Evolutionary conservation across 805 yeast species (phyloP), one percentile per base, ranked within the genome.

Genomic region (Zygotorulaspora danielsina): DNA sequence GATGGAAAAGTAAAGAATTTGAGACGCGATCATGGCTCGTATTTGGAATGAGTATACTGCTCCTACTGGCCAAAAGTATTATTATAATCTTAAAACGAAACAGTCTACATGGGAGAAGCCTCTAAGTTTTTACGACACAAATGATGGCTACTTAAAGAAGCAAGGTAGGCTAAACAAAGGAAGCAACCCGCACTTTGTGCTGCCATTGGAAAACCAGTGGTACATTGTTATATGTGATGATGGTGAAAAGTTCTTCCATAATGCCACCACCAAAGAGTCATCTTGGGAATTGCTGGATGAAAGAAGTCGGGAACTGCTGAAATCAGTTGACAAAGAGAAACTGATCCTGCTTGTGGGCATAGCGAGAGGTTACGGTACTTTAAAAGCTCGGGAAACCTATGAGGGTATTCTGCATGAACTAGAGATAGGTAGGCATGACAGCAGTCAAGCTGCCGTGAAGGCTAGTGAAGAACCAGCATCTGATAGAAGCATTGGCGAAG

Each of bases 211-310:
- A 1, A 54, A 63, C 15, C 60, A 56, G 3, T 75, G 78, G 79
- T 25, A 41, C 2, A 41, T 74, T n/a, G 62, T 73, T 1, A 57
- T 75, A 16, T 59, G 70, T 11, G 55, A 57, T 16, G 53, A 60
- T 6, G 79, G 78, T 0, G 39, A 63, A 2, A 67, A 71, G 41
- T 73, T 66, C 51, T 73, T 64, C 32, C 53, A 65, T 41, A 63
- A 71, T 46, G 26, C 20, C 1, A 39, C 28, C 2, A 54, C 65
- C 1, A 45, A 52, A 6, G 42, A 40, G 27, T 64, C 72, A 1
- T 38, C 44, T 4, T 69, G 76, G 74, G 38, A 44, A 16, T 57
- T 70, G 6, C 63, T 65, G 1, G 65, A 63, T 35, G 55, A 51
- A 2, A 51, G 50, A 10, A 55, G 68, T 11, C 34, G 46, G 9